phyloP scores from a whole-genome alignment of 768 basidiomycete genomes.

The Daedaleopsis sinensis region DNA sequence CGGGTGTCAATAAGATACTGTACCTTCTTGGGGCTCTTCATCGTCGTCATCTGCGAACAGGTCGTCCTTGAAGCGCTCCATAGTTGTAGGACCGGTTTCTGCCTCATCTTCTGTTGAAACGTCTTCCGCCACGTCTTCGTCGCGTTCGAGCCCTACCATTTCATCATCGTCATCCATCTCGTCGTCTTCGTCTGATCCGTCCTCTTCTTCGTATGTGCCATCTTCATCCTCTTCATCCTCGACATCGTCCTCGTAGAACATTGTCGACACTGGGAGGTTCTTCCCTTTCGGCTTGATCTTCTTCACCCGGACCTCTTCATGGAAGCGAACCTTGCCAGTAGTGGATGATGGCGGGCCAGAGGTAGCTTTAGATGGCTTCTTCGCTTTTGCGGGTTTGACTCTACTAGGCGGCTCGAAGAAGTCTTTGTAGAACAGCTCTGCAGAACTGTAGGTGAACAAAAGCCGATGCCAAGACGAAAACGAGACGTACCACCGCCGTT shows the following conservation, averaged over 20 bases:
- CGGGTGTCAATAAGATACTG: background rate
- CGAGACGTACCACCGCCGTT: slow-evolving; percentile 43
- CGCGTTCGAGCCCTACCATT: slow-evolving; percentile 31
- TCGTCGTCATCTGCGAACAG: slow-evolving; percentile 78
- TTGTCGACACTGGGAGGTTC: slow-evolving; percentile 53
- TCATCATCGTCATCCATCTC: slow-evolving; percentile 35
- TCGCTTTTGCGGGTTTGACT: slow-evolving; percentile 21
- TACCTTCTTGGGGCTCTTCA: slow-evolving; percentile 28
- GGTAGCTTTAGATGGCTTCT: slow-evolving; percentile 26
- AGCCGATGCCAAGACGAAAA: background rate
- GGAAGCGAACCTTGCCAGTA: slow-evolving; percentile 69
- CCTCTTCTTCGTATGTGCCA: slow-evolving; percentile 24
- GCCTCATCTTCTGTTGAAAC: slow-evolving; percentile 20
- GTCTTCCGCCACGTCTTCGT: slow-evolving; percentile 27
- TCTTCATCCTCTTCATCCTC: slow-evolving; percentile 39
- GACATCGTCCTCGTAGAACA: slow-evolving; percentile 46
- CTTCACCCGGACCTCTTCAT: slow-evolving; percentile 80
- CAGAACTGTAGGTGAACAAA: slow-evolving; percentile 2
- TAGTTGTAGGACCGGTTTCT: slow-evolving; percentile 44
- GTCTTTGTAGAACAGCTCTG: slow-evolving; percentile 72
- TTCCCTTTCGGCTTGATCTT: slow-evolving; percentile 77
- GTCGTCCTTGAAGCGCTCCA: slow-evolving; percentile 74
- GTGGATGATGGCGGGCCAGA: slow-evolving; percentile 17
- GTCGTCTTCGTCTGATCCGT: slow-evolving; percentile 27
- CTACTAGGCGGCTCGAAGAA: slow-evolving; percentile 74